Evolutionary conservation across 1,284 basidiomycete species (phyloP).

Genomic region (Fomitopsis palustris): DNA sequence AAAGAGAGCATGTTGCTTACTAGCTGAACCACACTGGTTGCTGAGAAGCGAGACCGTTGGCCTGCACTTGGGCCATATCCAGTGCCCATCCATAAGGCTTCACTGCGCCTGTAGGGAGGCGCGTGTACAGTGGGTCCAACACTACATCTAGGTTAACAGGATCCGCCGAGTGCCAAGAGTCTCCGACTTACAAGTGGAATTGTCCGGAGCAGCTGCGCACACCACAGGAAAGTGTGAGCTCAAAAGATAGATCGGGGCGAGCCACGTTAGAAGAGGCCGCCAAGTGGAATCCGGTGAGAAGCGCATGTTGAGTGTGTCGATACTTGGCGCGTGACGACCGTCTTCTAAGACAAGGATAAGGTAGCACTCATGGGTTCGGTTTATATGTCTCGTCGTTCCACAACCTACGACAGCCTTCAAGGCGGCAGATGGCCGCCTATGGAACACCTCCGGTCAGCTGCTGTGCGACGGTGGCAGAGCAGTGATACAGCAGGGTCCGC

Average conservation of each 20-base stretch:
- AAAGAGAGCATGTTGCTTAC: background rate
- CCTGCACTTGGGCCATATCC: slow-evolving; percentile 3
- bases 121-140: background rate
- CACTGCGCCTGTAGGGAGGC: slow-evolving; percentile 2
- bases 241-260: background rate
- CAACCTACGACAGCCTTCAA: background rate
- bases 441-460: background rate
- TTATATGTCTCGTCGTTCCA: background rate
- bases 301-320: background rate
- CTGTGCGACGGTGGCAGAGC: background rate
- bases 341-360: too few relatives aligned
- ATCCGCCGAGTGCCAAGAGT: background rate
- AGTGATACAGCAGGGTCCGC: background rate
- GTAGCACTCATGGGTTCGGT: background rate
- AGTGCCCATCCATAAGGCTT: slow-evolving; percentile 5
- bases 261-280: background rate
- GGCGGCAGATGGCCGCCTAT: background rate
- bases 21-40: slow-evolving; percentile 7
- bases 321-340: background rate
- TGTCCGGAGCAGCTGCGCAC: background rate
- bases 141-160: background rate
- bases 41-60: slow-evolving; percentile 1
- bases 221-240: background rate
- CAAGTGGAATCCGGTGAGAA: background rate
- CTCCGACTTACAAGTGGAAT: background rate